phyloP scores from a whole-genome alignment of 768 basidiomycete species.

The Cubamyces lactineus region DNA sequence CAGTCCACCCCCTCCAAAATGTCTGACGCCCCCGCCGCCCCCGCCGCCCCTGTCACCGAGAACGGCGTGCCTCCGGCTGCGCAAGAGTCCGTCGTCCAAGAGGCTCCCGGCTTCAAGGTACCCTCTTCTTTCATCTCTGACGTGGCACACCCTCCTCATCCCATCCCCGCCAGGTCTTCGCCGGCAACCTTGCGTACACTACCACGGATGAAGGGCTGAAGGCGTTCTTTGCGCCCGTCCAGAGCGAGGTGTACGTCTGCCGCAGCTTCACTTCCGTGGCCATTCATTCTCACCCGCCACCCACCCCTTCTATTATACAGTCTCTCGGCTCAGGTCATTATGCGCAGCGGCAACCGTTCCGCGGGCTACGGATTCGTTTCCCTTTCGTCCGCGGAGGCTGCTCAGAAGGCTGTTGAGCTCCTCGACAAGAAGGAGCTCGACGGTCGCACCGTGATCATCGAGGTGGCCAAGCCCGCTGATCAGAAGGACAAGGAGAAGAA shows the following conservation, averaged over 20 bases:
- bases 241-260: constrained; percentile 79
- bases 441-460: constrained; percentile 85
- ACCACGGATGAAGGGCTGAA: constrained; percentile 94
- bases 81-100: constrained; percentile 68
- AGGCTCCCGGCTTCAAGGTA: constrained; percentile 83
- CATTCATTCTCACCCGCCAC: constrained; percentile 19
- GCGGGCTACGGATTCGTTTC: constrained; percentile 95
- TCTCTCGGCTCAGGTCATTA: constrained; percentile 82
- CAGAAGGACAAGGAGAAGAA: constrained; percentile 84
- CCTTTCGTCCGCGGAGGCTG: constrained; percentile 77
- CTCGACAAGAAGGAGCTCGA: constrained; percentile 91
- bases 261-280: constrained; percentile 14
- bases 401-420: constrained; percentile 80
- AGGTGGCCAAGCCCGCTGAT: constrained; percentile 90
- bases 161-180: constrained; percentile 70
- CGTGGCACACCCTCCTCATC: constrained; percentile 29
- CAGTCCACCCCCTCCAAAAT: constrained; percentile 65
- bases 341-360: constrained; percentile 75
- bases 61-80: constrained; percentile 83
- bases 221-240: constrained; percentile 89
- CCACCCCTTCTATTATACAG: constrained; percentile 43
- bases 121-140: constrained; percentile 27
- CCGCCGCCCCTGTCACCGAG: constrained; percentile 80
- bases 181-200: constrained; percentile 93
- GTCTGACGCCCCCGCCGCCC: constrained; percentile 92